Conservation (phyloP, 495 filamentous ascomycete genomes). For the Baudoinia panamericana region DNA sequence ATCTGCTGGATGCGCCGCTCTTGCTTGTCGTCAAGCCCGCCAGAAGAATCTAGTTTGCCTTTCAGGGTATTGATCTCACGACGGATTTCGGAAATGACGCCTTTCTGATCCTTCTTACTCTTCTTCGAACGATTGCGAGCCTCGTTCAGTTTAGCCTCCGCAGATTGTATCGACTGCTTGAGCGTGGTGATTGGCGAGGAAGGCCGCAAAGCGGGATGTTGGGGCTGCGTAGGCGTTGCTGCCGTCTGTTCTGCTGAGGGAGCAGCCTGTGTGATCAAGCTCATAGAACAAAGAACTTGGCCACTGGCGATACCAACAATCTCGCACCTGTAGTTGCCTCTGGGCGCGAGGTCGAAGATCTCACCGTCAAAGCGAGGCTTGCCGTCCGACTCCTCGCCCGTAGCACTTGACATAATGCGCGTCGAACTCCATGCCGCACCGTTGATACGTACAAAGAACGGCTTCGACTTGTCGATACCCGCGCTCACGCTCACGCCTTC, state of each 20-base stretch:
- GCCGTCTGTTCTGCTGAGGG: constrained; percentile 53
- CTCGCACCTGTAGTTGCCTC: constrained; percentile 73
- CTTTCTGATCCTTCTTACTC: constrained; percentile 66
- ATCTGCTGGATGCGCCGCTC: constrained; percentile 65
- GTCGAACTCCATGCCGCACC: constrained; percentile 79
- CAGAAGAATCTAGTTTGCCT: constrained; percentile 52
- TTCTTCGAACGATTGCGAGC: constrained; percentile 62
- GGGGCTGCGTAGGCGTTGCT: constrained; percentile 42
- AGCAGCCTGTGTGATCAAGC: constrained; percentile 64
- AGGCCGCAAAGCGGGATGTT: constrained; percentile 48
- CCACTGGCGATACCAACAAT: constrained; percentile 65
- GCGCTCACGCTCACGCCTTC: constrained; percentile 19
- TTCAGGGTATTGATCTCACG: constrained; percentile 71
- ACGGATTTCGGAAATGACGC: constrained; percentile 50
- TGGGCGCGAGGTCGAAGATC: constrained; percentile 75
- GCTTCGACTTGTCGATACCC: constrained; percentile 48
- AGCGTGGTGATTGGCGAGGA: constrained; percentile 78
- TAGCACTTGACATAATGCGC: constrained; percentile 36
- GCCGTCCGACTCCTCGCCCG: constrained; percentile 32
- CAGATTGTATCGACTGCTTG: constrained; percentile 70
- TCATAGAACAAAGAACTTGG: constrained; percentile 60
- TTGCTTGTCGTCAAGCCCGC: constrained; percentile 69
- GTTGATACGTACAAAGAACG: constrained; percentile 82
- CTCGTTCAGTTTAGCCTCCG: constrained; percentile 65
- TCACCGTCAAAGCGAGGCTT: constrained; percentile 60